phyloP scores from a whole-genome alignment of 2,329 filamentous ascomycete genomes.

The Apiospora saccharicola region DNA sequence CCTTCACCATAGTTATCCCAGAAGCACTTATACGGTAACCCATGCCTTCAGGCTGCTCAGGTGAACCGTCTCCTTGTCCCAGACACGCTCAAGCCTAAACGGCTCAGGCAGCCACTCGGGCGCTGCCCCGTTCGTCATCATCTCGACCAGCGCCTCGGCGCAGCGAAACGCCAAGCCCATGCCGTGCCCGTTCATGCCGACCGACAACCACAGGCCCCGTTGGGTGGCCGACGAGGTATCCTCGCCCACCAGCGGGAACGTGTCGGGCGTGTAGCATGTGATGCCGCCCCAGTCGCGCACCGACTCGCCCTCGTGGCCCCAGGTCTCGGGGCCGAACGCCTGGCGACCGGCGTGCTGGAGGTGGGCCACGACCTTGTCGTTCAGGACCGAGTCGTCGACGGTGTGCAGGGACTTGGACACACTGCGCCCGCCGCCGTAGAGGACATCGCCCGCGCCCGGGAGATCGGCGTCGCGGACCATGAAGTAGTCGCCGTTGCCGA shows the following conservation, averaged over 20 bases:
- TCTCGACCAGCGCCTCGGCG: slow-evolving; percentile 27
- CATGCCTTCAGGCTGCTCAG: not conserved
- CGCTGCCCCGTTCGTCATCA: slow-evolving; percentile 25
- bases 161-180: slow-evolving; percentile 28
- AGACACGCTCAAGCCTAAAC: slow-evolving; percentile 27
- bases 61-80: slow-evolving; percentile 18
- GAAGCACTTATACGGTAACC: not conserved
- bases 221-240: not conserved
- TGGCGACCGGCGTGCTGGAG: slow-evolving; percentile 20
- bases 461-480: slow-evolving; percentile 39
- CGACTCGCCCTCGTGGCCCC: slow-evolving; percentile 24
- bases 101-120: slow-evolving; percentile 27
- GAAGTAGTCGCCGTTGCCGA: slow-evolving; percentile 48
- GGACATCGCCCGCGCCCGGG: slow-evolving; percentile 40
- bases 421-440: slow-evolving; percentile 35
- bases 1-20: fast-evolving
- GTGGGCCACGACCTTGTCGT: slow-evolving; percentile 22
- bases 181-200: slow-evolving; percentile 29
- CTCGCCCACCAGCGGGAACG: slow-evolving; percentile 27
- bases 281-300: slow-evolving; percentile 27
- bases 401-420: slow-evolving; percentile 38
- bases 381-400: slow-evolving; percentile 26
- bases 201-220: slow-evolving; percentile 27
- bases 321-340: slow-evolving; percentile 21
- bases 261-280: slow-evolving; percentile 28